Evolutionary conservation across 2,329 filamentous ascomycete genomes (phyloP), one percentile per base, ranked within the genome.

Genomic region (Immersiporthe knoxdaviesiana): DNA sequence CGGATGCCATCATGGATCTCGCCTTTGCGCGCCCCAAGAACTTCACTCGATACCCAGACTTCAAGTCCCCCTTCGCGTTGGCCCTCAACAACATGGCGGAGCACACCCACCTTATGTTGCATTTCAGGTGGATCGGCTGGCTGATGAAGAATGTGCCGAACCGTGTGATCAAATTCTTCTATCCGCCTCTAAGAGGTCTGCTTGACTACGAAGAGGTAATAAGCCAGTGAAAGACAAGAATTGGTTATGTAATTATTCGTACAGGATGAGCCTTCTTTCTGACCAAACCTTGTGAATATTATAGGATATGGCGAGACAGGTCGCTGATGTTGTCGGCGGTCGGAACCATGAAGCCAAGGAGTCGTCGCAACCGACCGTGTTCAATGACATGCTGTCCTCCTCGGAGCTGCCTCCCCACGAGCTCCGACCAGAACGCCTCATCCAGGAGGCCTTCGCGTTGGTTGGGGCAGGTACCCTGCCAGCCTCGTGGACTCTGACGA

Each of bases 401-500:
- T 68, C 66, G 14, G 52, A 68, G 16, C 47, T 68, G 1, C 60
- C 66, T 21, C 24, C 14, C 10, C 14, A n/a, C 2, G 66, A 68
- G 2, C 44, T 68, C 14, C 18, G 44, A 5, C 16, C 18, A n/a
- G 10, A 64, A 21, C 30, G 66, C 2, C 47, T 68, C 27, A 44
- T 27, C 10, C 60, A 68, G 8, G 66, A 68, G 37, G 60, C 66
- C 2, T 32, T 64, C 18, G 14, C n/a, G 5, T 5, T 68, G 5
- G 39, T 50, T 14, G 61, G 66, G 2, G 66, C 66, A 21, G 60
- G 66, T 4, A 58, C 63, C 16, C 47, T 64, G 61, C 63, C 60
- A 5, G 47, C 61, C 1, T 35, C 21, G 35, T 47, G 60, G 35
- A 60, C 66, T 10, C 35, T 68, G 35, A 35, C 50, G 0, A 8